Evolutionary conservation across 805 yeast genomes (phyloP), one percentile per base, ranked within the genome.

Genomic region (Ogataea parapolymorpha): DNA sequence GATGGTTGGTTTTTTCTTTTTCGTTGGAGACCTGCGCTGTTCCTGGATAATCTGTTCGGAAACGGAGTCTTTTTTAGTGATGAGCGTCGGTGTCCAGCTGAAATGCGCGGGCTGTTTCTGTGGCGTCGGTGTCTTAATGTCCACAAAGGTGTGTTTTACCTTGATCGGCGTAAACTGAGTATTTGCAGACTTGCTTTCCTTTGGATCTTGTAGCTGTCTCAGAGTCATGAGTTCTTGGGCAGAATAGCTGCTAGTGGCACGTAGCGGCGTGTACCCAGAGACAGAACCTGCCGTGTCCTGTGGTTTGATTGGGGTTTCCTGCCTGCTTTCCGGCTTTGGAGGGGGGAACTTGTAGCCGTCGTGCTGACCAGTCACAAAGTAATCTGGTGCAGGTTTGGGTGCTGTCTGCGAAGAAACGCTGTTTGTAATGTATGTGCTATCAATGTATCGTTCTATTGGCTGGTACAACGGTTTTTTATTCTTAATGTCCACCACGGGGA

Each of bases 321-420:
- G 15, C 9, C n/a, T 12, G 7, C 58, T 53, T 12, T 74, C 68
- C 1, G 36, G 28, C 5, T 68, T 62, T 4, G 49, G 43, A 1
- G 49, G 44, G 1, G 85, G 86, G 50, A 80, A 80, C 55, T 74
- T 79, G 59, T 76, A 80, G 3, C 70, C 59, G n/a, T 61, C 67
- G 4, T 79, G 77, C 30, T 59, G 62, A 25, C 67, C 72, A 4
- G 80, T 74, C 9, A 75, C 67, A 23, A 71, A 66, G 44, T 67
- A 75, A 35, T 79, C 83, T 3, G 58, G 51, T 1, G 38, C 38
- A 16, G 44, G 36, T 36, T 28, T 28, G 20, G 24, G 13, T 14
- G 23, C 22, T 9, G 9, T 35, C 39, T 37, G 32, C 16, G 34
- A 38, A 10, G 27, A 11, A 9, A 15, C 20, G 11, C 20, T 20